phyloP scores from a whole-genome alignment of 345 rosid genomes.

The Eutrema heterophyllum region DNA sequence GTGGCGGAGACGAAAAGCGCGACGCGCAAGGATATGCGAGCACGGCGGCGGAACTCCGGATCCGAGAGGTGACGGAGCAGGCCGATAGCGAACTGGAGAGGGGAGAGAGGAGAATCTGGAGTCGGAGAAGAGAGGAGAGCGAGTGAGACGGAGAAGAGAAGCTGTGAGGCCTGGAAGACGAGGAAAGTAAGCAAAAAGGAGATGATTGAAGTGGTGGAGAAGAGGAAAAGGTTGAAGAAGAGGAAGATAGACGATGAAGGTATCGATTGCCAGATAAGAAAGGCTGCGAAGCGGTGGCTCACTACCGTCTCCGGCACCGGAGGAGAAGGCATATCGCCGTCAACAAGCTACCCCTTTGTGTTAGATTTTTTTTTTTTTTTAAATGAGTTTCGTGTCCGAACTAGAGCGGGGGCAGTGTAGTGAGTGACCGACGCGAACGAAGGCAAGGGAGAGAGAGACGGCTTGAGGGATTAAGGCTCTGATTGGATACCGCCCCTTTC shows the following conservation, averaged over 20 bases:
- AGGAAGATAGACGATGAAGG: conserved; percentile 50
- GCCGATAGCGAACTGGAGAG: conserved; percentile 35
- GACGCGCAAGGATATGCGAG: conserved; percentile 40
- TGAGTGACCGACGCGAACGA: background rate
- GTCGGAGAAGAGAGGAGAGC: conserved; percentile 46
- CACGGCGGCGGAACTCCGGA: conserved; percentile 49
- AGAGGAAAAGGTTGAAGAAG: conserved; percentile 39
- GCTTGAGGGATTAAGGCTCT: background rate
- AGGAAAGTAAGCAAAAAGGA: conserved; percentile 35
- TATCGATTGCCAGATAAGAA: conserved; percentile 72
- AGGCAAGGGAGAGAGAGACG: background rate
- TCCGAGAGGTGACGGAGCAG: conserved; percentile 37
- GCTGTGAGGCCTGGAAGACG: conserved; percentile 50
- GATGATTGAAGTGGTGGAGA: conserved; percentile 19
- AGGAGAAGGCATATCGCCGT: conserved; percentile 31
- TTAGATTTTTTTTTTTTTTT: background rate
- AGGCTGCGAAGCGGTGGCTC: conserved; percentile 51
- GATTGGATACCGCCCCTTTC: background rate
- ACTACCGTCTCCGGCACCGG: conserved; percentile 38
- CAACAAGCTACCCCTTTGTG: background rate
- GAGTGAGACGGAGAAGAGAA: conserved; percentile 54
- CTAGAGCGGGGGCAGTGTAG: conserved; percentile 13
- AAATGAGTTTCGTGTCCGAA: conserved; percentile 13
- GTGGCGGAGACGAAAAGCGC: conserved; percentile 40
- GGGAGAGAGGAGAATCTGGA: conserved; percentile 33